Conservation (phyloP, 495 filamentous ascomycete species). For the Pseudotulostoma volvatum region DNA sequence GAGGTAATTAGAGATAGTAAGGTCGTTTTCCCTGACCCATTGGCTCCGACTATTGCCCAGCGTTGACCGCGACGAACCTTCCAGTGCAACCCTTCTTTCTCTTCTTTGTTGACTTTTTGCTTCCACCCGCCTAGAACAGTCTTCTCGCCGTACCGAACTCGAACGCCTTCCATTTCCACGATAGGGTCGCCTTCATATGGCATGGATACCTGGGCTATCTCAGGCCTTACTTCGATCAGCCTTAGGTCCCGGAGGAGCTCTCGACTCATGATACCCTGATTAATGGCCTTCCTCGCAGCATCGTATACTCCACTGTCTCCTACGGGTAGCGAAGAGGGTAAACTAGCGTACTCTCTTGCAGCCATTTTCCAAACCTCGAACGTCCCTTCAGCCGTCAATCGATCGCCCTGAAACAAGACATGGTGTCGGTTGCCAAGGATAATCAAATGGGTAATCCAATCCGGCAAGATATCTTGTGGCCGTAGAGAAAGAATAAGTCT, state of each 20-base stretch:
- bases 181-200: conserved; percentile 39
- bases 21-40: conserved; percentile 74
- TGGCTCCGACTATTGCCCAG: conserved; percentile 85
- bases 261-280: conserved; percentile 16
- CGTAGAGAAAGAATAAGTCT: conserved; percentile 61
- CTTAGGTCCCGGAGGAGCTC: conserved; percentile 18
- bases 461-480: conserved; percentile 70
- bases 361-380: conserved; percentile 16
- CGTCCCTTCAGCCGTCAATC: conserved; percentile 6
- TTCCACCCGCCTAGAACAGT: conserved; percentile 62
- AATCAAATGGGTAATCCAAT: conserved; percentile 76
- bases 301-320: conserved; percentile 4
- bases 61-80: conserved; percentile 64
- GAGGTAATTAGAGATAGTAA: conserved; percentile 82
- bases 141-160: conserved; percentile 63
- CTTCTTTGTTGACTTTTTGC: conserved; percentile 32
- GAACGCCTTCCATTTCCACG: conserved; percentile 73
- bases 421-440: conserved; percentile 45
- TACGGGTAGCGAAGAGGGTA: background rate
- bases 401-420: conserved; percentile 28
- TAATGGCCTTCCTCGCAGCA: conserved; percentile 6
- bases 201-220: background rate
- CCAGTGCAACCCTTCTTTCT: conserved; percentile 56
- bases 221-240: conserved; percentile 1
- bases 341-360: background rate